phyloP scores from a whole-genome alignment of 768 basidiomycete genomes.

The Lepiota venenata region DNA sequence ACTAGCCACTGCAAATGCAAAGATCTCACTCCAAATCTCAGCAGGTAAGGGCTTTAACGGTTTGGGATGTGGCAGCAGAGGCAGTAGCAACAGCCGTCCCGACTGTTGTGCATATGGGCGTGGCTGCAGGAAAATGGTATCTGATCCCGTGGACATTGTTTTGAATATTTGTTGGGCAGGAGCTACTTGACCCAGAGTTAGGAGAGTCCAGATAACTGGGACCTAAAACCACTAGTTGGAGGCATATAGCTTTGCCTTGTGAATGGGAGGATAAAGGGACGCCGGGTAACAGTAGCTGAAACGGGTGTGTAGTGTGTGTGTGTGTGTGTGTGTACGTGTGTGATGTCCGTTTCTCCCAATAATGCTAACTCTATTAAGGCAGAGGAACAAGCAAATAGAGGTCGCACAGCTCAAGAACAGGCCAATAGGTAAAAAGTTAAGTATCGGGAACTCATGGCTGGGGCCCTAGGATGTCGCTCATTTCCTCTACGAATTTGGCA shows the following conservation, averaged over 20 bases:
- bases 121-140: constrained; percentile 54
- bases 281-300: background rate
- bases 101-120: constrained; percentile 60
- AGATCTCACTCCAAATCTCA: constrained; percentile 70
- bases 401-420: constrained; percentile 7
- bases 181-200: background rate
- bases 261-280: background rate
- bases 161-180: background rate
- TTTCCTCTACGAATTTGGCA: constrained; percentile 72
- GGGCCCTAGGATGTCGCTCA: constrained; percentile 59
- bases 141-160: constrained; percentile 29
- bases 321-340: no score
- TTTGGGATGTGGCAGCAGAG: constrained; percentile 57
- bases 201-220: no score
- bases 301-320: background rate
- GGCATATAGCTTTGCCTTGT: background rate
- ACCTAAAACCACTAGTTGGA: no score
- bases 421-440: background rate
- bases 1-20: constrained; percentile 34
- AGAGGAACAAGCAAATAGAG: background rate
- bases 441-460: constrained; percentile 11
- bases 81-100: constrained; percentile 62
- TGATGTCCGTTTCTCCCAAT: no score
- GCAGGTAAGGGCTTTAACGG: constrained; percentile 55
- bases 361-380: background rate